phyloP scores from a whole-genome alignment of 768 basidiomycete genomes.

The Boletus rufocinnamomeus region DNA sequence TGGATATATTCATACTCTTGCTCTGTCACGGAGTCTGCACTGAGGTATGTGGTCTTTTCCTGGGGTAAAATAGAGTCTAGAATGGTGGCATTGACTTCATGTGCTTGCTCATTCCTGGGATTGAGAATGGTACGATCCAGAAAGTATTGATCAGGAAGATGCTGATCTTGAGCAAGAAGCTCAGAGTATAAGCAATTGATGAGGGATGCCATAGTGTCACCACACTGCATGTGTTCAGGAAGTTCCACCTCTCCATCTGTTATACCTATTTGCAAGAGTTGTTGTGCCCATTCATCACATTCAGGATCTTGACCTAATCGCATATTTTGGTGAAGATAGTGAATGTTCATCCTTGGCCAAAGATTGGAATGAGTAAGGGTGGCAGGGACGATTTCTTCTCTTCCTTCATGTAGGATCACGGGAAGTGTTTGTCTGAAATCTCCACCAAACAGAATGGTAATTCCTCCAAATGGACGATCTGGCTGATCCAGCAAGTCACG shows the following conservation, averaged over 20 bases:
- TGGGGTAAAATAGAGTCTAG: background rate
- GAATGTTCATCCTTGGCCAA: constrained; percentile 38
- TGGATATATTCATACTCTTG: background rate
- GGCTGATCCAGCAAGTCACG: background rate
- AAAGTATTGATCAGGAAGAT: background rate
- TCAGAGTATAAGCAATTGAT: constrained; percentile 36
- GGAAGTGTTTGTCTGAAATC: too few species aligned
- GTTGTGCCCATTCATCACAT: constrained; percentile 33
- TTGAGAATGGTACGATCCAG: background rate
- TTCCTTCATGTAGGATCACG: too few species aligned
- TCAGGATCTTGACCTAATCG: constrained; percentile 33
- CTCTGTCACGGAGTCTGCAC: background rate
- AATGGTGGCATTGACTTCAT: background rate
- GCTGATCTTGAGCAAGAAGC: constrained; percentile 19
- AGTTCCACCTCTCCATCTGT: constrained; percentile 25
- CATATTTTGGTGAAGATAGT: constrained; percentile 45
- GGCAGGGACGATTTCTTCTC: too few species aligned
- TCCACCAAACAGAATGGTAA: too few species aligned
- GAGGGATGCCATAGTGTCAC: constrained; percentile 21
- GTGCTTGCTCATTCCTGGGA: background rate
- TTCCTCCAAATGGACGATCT: background rate
- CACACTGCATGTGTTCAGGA: constrained; percentile 31
- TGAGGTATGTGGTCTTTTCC: background rate
- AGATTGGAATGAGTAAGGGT: too few species aligned
- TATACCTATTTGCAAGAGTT: constrained; percentile 18